Evolutionary conservation across 2,329 filamentous ascomycete genomes (phyloP), one percentile per base, ranked within the genome.

Genomic region (Colletotrichum sp.): DNA sequence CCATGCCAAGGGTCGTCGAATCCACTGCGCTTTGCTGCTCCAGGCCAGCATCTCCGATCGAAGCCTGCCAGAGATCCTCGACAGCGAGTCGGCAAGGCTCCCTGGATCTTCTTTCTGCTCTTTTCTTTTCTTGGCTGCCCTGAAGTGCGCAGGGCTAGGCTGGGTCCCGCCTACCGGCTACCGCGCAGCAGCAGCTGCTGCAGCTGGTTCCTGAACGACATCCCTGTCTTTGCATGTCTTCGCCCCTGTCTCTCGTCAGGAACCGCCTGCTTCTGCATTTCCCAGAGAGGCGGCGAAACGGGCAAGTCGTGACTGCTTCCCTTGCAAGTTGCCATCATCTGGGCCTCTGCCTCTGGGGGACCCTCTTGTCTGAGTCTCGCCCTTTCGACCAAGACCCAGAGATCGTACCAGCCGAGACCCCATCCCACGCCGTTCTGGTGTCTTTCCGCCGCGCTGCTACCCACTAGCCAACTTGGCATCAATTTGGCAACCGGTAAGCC

Each of bases 401-500:
- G 62, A 78, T 78, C 71, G 77, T 76, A 76, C 75, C 77, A 78
- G 68, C 64, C 63, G 62, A 49, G 34, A 36, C 52, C 55, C 55
- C 32, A 44, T 61, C 34, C 55, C 34, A 25, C 64, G 39, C 39
- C 44, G 29, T 67, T 67, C 64, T 67, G 64, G 64, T 29, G 64
- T 30, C 39, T 52, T 55, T 32, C 44, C 25, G 8, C 59, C 52
- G 52, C 64, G 61, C 30, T 34, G 29, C 30, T 49, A 36, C 27
- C 32, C 61, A 36, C 68, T 62, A 32, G 30, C 59, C 59, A 32
- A 49, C 74, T 67, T 75, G 64, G 59, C 73, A 59, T 27, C 68
- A 70, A 70, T 63, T 74, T 66, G 64, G 39, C 44, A 68, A 52
- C 57, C 36, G 59, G 34, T 27, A 22, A 49, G 64, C 34, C 34